Evolutionary conservation across 2,329 filamentous ascomycete genomes (phyloP).

Genomic region (Exophiala xenobiotica): DNA sequence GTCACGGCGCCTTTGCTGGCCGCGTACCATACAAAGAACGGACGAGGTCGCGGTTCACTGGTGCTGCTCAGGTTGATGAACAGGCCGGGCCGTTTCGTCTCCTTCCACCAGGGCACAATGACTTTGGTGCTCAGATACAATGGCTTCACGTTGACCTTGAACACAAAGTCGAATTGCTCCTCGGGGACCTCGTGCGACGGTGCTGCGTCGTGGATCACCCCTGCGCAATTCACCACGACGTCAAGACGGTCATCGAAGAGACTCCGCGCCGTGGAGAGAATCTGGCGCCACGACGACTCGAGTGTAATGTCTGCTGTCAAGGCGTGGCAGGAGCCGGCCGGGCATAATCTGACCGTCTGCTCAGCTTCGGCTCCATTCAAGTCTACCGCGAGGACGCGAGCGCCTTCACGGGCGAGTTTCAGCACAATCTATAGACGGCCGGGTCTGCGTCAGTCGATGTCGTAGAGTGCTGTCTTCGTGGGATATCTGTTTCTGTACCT

Average conservation of each 20-base stretch:
- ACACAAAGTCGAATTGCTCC: conserved; percentile 25
- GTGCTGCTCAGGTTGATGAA: conserved; percentile 27
- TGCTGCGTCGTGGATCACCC: conserved; percentile 18
- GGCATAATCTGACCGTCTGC: conserved; percentile 9
- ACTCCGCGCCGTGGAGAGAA: conserved; percentile 10
- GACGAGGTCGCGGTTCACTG: conserved; percentile 25
- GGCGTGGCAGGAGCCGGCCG: conserved; percentile 3
- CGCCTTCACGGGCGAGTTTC: conserved; percentile 18
- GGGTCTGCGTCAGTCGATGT: background rate
- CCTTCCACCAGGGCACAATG: conserved; percentile 25
- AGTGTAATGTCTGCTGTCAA: conserved; percentile 18
- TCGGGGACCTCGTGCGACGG: conserved; percentile 23
- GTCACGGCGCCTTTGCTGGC: conserved; percentile 22
- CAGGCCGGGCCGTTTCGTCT: conserved; percentile 16
- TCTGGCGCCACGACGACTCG: conserved; percentile 19
- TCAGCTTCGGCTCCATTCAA: conserved; percentile 11
- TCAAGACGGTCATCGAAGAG: conserved; percentile 16
- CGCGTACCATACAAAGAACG: conserved; percentile 27
- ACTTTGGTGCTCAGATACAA: conserved; percentile 28
- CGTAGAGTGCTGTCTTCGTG: background rate
- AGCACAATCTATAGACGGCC: conserved; percentile 15
- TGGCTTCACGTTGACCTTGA: conserved; percentile 27
- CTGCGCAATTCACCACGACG: conserved; percentile 25
- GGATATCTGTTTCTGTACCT: background rate
- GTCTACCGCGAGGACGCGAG: conserved; percentile 21